Evolutionary conservation across 2,329 filamentous ascomycete genomes (phyloP), one percentile per base, ranked within the genome.

Genomic region (Elsinoe perseae): DNA sequence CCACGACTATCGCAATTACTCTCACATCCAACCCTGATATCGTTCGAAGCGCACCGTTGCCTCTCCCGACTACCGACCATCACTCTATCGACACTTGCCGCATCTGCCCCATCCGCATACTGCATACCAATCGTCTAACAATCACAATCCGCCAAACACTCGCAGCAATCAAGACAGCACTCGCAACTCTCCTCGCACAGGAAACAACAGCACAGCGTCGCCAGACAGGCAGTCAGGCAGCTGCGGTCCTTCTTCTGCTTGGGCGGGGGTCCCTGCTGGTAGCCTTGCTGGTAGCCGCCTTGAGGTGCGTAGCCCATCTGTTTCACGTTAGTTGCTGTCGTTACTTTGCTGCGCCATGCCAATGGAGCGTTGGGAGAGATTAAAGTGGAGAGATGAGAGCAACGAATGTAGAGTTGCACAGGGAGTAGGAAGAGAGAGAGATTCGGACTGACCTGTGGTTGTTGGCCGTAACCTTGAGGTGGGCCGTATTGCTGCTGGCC

Each of bases 151-250:
- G 63, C 66, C 54, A 70, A 75, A 67, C 77, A 80, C 58, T 79
- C 79, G 63, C 78, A 78, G 67, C 80, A 83, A 4, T 83, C 81
- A n/a, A 76, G 71, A 65, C 81, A 84, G 70, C 80, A 83, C 67
- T 83, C 81, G 64, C 81, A 84, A 25, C 77, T 75, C 68, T 84
- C 81, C 65, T 83, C 81, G 63, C 79, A 82, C 25, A 84, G 73
- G 69, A 81, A 84, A 65, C 81, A 84, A 67, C 81, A 85, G 72
- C 81, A 84, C 34, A 84, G 67, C 30, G 73, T 73, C 48, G 78
- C 79, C 50, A 82, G 66, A 69, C 79, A 81, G 12, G 75, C 71
- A 46, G 66, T 69, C 55, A 82, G 67, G 61, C 79, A 81, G 48
- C 78, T 78, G 34, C 72, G 68, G 59, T 74, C 73, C 64, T 76